Base-by-base conservation (phyloP, 768 basidiomycete genomes). In the Daedaleopsis nitida region DNA sequence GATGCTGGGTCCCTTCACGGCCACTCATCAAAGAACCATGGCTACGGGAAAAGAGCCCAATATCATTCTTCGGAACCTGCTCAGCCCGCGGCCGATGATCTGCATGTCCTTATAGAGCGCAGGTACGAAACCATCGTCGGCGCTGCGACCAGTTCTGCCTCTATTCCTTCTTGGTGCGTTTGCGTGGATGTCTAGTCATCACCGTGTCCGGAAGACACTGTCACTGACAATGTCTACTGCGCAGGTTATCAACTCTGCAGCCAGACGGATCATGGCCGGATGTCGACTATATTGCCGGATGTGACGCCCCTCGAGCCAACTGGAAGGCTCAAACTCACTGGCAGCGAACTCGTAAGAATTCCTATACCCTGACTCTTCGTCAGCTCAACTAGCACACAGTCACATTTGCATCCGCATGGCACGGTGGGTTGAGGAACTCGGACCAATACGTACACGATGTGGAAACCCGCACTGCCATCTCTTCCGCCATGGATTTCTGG, bases 311-410 rank as follows among this genome's bases (percentile, higher is more conserved):
- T 57, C 77, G 81, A 11, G 86, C 87, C 7, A 89, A 86, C 65
- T 90, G 88, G 88, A 86, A 86, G 10, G 87, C 87, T 13, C 77
- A 84, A 69, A 70, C 63, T 1, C 86, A 89, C 63, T 88, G 85
- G 74, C 35, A 48, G 12, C 62, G 74, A 12, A 59, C 73, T 8
- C 65, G 74, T 72, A 56, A 32, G 27, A 3, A 32, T 32, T 32
- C 27, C 60, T 23, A 47, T 11, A 5, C 14, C 14, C 52, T 24
- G 19, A 13, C 5, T 13, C 5, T 5, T 1, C 16, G n/a, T 32
- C 34, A 10, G 21, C 42, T 51, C 34, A 43, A 23, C 14, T 13
- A 5, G n/a, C 21, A 34, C 14, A 13, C 58, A 86, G 85, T 77
- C 16, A 77, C 79, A 5, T 78, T 87, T 74, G 73, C 85, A 12